These are phyloP conservation scores for Phytophthora chlamydospora DNA, from an alignment of 352 stramenopile species.

Conservation along the genomic window DNA sequence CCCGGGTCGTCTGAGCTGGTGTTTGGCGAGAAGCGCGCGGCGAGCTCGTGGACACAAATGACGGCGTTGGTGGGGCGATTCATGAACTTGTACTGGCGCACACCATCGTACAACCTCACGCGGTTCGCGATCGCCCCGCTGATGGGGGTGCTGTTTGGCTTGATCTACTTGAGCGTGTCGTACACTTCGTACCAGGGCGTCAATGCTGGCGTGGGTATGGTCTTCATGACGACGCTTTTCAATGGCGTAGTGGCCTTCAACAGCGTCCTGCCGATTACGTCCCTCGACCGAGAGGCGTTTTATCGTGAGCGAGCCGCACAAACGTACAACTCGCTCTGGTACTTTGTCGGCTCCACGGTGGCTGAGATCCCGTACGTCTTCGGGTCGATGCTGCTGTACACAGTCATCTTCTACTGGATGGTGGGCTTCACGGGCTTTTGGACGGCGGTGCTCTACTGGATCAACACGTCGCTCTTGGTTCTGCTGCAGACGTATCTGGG, in stretches of 20 bases:
- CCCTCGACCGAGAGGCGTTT: slow-evolving; percentile 73
- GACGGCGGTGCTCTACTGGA: slow-evolving; percentile 62
- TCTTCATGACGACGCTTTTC: slow-evolving; percentile 89
- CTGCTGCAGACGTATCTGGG: slow-evolving; percentile 59
- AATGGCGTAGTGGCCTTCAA: slow-evolving; percentile 80
- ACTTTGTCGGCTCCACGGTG: slow-evolving; percentile 69
- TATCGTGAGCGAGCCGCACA: slow-evolving; percentile 88
- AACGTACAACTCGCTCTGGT: slow-evolving; percentile 85
- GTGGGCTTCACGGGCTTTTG: slow-evolving; percentile 53
- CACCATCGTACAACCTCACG: slow-evolving; percentile 82
- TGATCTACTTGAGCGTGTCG: slow-evolving; percentile 51
- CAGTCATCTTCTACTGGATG: slow-evolving; percentile 60
- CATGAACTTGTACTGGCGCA: slow-evolving; percentile 55
- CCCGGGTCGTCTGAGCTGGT: slow-evolving; percentile 22
- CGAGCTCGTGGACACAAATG: slow-evolving; percentile 35
- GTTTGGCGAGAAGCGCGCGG: slow-evolving; percentile 45
- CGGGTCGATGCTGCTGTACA: slow-evolving; percentile 52
- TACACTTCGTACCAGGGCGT: slow-evolving; percentile 59
- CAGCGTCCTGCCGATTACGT: slow-evolving; percentile 71
- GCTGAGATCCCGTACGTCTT: slow-evolving; percentile 81
- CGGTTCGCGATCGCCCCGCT: slow-evolving; percentile 54
- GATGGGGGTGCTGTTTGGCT: slow-evolving; percentile 42
- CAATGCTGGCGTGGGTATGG: slow-evolving; percentile 69
- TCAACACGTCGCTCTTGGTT: slow-evolving; percentile 53
- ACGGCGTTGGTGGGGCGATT: slow-evolving; percentile 45